Percentiles rank a stretch among this genome's conserved stretches.
Evolutionary conservation across 371 early-diverging fungal species (phyloP).

Genomic region (Apophysomyces trapeziformis): DNA sequence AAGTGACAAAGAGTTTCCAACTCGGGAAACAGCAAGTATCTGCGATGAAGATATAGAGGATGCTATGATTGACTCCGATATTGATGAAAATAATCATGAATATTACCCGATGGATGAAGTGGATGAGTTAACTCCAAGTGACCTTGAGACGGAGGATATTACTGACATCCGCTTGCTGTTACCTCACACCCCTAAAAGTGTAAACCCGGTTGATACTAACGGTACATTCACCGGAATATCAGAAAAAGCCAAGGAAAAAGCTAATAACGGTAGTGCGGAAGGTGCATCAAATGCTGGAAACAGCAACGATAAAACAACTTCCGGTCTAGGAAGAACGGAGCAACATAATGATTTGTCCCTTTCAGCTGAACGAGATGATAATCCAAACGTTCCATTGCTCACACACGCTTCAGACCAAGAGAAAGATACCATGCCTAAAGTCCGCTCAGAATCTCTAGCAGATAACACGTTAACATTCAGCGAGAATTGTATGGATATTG

Average conservation of each 20-base stretch:
- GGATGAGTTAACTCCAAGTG: neutral
- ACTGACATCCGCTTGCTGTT: neutral
- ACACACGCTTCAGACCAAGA: too few relatives aligned
- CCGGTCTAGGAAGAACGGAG: neutral
- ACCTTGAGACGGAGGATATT: neutral
- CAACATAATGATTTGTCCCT: neutral
- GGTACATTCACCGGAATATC: too few relatives aligned
- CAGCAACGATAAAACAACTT: neutral
- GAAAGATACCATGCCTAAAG: too few relatives aligned
- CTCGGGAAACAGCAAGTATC: neutral
- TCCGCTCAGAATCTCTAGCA: neutral
- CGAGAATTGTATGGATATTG: neutral
- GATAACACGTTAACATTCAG: neutral
- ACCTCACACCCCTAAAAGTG: too few relatives aligned
- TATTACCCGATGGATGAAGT: neutral
- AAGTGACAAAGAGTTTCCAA: neutral
- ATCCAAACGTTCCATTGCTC: too few relatives aligned
- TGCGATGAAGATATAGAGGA: neutral
- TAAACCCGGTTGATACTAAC: too few relatives aligned
- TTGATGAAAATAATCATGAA: too few relatives aligned
- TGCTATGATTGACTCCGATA: too few relatives aligned
- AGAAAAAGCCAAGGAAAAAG: neutral
- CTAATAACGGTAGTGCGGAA: neutral
- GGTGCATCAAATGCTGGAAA: neutral
- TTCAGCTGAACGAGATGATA: too few relatives aligned